phyloP scores from a whole-genome alignment of 2,329 filamentous ascomycete species.

The Paecilomyces niveus region DNA sequence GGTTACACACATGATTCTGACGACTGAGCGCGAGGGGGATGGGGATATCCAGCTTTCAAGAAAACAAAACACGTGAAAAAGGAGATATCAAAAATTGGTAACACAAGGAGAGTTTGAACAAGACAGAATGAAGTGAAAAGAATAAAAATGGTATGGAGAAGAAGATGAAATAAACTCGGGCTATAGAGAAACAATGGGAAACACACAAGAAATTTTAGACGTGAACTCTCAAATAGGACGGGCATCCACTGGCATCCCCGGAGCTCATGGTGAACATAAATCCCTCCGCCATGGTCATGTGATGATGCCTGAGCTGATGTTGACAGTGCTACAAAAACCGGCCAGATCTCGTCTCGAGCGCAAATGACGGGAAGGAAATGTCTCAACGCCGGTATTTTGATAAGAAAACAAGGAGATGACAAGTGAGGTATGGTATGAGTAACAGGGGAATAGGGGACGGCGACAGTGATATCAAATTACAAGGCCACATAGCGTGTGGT shows the following conservation, averaged over 20 bases:
- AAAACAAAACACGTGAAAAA: slow-evolving; percentile 1
- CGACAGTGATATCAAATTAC: slow-evolving; percentile 17
- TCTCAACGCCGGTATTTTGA: slow-evolving; percentile 27
- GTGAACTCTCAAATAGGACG: slow-evolving; percentile 6
- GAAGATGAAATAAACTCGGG: slow-evolving; percentile 11
- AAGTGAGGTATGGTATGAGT: slow-evolving; percentile 16
- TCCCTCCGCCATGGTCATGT: background rate
- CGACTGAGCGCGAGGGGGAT: slow-evolving; percentile 2
- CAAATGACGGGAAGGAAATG: slow-evolving; percentile 17
- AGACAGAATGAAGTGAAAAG: slow-evolving; percentile 5
- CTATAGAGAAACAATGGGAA: slow-evolving; percentile 9
- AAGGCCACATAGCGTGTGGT: slow-evolving; percentile 25
- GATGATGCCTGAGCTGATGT: background rate
- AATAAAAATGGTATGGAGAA: slow-evolving; percentile 12
- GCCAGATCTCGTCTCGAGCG: slow-evolving; percentile 20
- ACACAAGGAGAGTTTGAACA: slow-evolving; percentile 9
- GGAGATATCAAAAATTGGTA: slow-evolving; percentile 10
- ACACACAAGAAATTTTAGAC: slow-evolving; percentile 9
- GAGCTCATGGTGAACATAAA: slow-evolving; percentile 12
- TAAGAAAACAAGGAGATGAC: slow-evolving; percentile 18
- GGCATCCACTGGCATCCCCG: slow-evolving; percentile 8
- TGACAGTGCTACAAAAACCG: slow-evolving; percentile 11
- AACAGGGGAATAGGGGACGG: slow-evolving; percentile 5
- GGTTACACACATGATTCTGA: slow-evolving; percentile 2
- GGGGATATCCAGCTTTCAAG: slow-evolving; percentile 32